A percentile compares a stretch with the other conserved stretches of the same genome.
phyloP scores from a whole-genome alignment of 441 rosid species.

The Populus tomentosa region DNA sequence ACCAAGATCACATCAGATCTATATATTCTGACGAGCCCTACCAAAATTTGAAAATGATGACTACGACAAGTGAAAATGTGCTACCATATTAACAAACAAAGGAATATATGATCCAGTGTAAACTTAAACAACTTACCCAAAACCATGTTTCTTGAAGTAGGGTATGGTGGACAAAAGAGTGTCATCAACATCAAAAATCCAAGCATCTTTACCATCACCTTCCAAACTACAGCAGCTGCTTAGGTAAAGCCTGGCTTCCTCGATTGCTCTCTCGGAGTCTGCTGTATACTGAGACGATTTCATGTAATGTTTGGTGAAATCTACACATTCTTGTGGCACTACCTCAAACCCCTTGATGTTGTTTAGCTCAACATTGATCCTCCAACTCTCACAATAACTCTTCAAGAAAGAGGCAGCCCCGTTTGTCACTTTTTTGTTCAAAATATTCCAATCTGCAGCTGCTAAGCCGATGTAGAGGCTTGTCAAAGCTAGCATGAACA shows the following conservation, averaged over 20 bases:
- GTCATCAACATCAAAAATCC: constrained; percentile 90
- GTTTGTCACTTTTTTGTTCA: constrained; percentile 26
- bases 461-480: constrained; percentile 33
- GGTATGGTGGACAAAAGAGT: constrained; percentile 90
- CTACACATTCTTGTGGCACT: constrained; percentile 64
- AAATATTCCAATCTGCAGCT: constrained; percentile 73
- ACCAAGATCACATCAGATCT: too few species aligned
- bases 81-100: too few species aligned
- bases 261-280: constrained; percentile 56
- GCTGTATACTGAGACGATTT: constrained; percentile 50
- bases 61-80: too few species aligned
- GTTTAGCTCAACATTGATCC: constrained; percentile 75
- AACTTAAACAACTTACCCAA: constrained; percentile 42
- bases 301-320: constrained; percentile 57
- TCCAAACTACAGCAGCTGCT: constrained; percentile 35
- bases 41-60: too few species aligned
- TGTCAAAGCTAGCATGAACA: constrained; percentile 24
- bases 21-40: too few species aligned
- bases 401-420: constrained; percentile 22
- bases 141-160: constrained; percentile 64
- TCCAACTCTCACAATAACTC: constrained; percentile 87
- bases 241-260: constrained; percentile 51
- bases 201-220: constrained; percentile 73
- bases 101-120: neutral
- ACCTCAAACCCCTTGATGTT: constrained; percentile 64